phyloP scores from a whole-genome alignment of 768 basidiomycete species.

The Boletus rufocinnamomeus region DNA sequence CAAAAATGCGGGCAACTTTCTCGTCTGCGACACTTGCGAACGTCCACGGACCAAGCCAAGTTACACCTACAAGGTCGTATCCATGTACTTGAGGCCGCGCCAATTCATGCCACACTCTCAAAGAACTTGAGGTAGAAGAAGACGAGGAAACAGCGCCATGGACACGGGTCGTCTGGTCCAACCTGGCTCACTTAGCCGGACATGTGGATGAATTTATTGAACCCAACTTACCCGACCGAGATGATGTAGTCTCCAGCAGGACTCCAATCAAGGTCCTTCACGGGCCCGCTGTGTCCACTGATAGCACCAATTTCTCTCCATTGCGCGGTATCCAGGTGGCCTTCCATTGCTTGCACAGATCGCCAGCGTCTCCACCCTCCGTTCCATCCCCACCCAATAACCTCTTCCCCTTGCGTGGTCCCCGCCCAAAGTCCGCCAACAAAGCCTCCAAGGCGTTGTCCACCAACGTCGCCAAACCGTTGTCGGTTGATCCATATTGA shows the following conservation, averaged over 20 bases:
- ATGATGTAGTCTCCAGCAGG: conserved; percentile 83
- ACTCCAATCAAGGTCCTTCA: conserved; percentile 85
- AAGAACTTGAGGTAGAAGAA: conserved; percentile 7
- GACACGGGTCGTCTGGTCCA: conserved; percentile 91
- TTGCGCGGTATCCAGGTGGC: conserved; percentile 36
- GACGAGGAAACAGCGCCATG: conserved; percentile 59
- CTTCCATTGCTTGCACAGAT: conserved; percentile 32
- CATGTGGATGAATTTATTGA: not conserved
- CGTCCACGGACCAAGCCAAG: conserved; percentile 71
- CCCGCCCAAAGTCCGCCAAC: conserved; percentile 85
- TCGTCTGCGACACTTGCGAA: conserved; percentile 96
- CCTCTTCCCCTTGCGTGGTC: conserved; percentile 50
- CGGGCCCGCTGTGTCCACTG: conserved; percentile 81
- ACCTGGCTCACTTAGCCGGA: conserved; percentile 42
- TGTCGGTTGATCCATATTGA: conserved; percentile 90
- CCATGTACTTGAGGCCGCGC: conserved; percentile 95
- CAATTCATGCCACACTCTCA: conserved; percentile 77
- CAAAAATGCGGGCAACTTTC: conserved; percentile 92
- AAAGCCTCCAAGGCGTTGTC: conserved; percentile 88
- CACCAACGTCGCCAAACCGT: conserved; percentile 94
- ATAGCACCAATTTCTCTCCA: conserved; percentile 84
- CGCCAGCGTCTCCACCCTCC: conserved; percentile 93
- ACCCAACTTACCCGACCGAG: conserved; percentile 68
- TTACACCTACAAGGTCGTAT: conserved; percentile 83
- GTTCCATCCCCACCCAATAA: conserved; percentile 89